Base-by-base conservation (phyloP, 257 asterid species). In the Jacaranda mimosifolia region DNA sequence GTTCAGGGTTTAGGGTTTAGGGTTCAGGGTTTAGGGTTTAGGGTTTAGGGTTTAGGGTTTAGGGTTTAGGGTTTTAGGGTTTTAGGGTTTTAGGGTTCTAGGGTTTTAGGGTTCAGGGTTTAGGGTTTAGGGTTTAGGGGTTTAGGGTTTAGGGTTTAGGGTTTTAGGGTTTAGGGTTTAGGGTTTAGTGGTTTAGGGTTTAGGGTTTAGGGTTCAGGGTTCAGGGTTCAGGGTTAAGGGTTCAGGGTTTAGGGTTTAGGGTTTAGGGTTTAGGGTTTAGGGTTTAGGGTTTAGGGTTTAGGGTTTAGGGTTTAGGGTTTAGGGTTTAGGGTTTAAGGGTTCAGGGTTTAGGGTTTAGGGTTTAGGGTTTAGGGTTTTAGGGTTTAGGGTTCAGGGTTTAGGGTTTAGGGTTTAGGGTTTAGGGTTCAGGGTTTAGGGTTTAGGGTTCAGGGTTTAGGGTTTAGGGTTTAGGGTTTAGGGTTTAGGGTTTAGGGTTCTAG, bases 31-130 rank as follows among this genome's bases (percentile, higher is more conserved):
- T 55, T 55, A 55, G 60, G 60, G 60, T 55, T 55, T 55, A 55
- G 60, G 60, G 60, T 55, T 55, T 55, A 55, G 60, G 60, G 60
- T 55, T 55, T 55, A 55, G 60, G 60, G 60, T 55, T 55, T 55
- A 55, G 60, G 60, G 60, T 55, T 55, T 43, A 43, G 48, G 48
- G 48, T 43, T 48, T 48, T 7, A 12, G 55, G 55, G 11, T 48
- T 48, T 7, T 1, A 10, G 55, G 11, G 4, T 4, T 4, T 7
- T 48, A 3, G 8, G 55, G 55, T 4, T 48, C 8, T 48, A 48
- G 55, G 55, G 55, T 48, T 48, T 48, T 7, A 12, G 55, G 55
- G 11, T 48, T 48, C 3, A 12, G 55, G 55, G 11, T 48, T 48
- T 7, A 12, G 55, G 55, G 11, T 48, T 48, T 7, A 12, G 55